These are phyloP conservation scores for Boletus insuetus DNA, from an alignment of 768 basidiomycete genomes.

Conservation along the genomic window DNA sequence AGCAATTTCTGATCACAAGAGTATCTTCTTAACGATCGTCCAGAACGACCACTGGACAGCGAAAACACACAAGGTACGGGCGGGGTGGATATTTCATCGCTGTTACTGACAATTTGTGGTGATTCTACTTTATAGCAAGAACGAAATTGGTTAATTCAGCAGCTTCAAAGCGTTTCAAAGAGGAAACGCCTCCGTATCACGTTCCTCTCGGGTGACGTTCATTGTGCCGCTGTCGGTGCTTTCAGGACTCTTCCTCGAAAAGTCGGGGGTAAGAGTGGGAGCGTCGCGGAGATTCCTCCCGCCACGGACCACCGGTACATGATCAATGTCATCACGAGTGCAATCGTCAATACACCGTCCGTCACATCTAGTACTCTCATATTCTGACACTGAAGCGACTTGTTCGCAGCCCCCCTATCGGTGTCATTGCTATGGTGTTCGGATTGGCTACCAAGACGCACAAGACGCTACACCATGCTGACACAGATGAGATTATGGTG, in stretches of 20 bases:
- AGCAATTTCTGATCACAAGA: conserved; percentile 15
- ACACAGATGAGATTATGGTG: conserved; percentile 90
- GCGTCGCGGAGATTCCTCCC: conserved; percentile 39
- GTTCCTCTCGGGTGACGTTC: conserved; percentile 91
- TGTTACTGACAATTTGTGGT: neutral
- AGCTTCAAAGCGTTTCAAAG: conserved; percentile 71
- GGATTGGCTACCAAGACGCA: conserved; percentile 78
- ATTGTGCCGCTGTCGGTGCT: conserved; percentile 81
- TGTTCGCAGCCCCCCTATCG: conserved; percentile 52
- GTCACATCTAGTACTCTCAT: conserved; percentile 28
- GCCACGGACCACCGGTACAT: conserved; percentile 78
- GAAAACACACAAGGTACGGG: conserved; percentile 64
- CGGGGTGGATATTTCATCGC: neutral
- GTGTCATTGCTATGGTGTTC: conserved; percentile 78
- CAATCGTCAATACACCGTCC: conserved; percentile 95
- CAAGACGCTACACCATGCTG: conserved; percentile 74
- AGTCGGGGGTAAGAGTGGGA: conserved; percentile 42
- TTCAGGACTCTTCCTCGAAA: conserved; percentile 59
- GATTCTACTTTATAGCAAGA: conserved; percentile 56
- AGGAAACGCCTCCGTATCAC: conserved; percentile 68
- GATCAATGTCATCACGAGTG: conserved; percentile 86
- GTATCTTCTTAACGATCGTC: conserved; percentile 33
- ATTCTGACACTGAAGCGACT: neutral
- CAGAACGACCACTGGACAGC: conserved; percentile 95
- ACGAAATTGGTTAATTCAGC: conserved; percentile 83